These are phyloP conservation scores for Tinospora cordifolia DNA, from an alignment of 164 flowering plant genomes.

Conservation along the genomic window DNA sequence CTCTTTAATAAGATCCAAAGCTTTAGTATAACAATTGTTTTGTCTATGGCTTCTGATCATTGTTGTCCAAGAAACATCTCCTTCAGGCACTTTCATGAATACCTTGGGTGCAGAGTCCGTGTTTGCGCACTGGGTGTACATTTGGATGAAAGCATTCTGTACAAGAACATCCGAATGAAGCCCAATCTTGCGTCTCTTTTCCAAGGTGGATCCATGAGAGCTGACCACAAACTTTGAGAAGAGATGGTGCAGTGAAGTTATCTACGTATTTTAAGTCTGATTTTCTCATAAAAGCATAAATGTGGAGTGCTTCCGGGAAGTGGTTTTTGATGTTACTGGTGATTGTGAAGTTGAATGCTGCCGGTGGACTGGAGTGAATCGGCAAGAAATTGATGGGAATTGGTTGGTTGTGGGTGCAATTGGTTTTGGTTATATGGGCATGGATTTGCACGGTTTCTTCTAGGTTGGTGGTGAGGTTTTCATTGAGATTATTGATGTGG, in stretches of 20 bases:
- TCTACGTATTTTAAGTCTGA: constrained; percentile 26
- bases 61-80: constrained; percentile 52
- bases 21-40: constrained; percentile 21
- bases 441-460: constrained; percentile 48
- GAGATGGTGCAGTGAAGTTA: constrained; percentile 37
- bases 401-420: constrained; percentile 19
- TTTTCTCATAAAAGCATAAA: constrained; percentile 39
- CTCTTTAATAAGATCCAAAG: constrained; percentile 32
- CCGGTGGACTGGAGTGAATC: constrained; percentile 23
- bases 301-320: constrained; percentile 28
- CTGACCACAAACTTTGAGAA: constrained; percentile 47
- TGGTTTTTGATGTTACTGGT: constrained; percentile 37
- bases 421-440: constrained; percentile 43
- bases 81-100: constrained; percentile 37
- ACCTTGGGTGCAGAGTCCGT: constrained; percentile 23
- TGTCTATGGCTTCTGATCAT: constrained; percentile 35
- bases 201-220: constrained; percentile 25
- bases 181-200: constrained; percentile 45
- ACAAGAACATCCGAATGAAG: constrained; percentile 39
- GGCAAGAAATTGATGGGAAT: constrained; percentile 8
- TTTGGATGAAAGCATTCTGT: constrained; percentile 39
- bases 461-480: constrained; percentile 17
- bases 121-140: constrained; percentile 38
- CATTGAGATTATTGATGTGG: constrained; percentile 10
- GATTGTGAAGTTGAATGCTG: constrained; percentile 37